phyloP scores from a whole-genome alignment of 2,329 filamentous ascomycete genomes.

The Fusarium avenaceum region DNA sequence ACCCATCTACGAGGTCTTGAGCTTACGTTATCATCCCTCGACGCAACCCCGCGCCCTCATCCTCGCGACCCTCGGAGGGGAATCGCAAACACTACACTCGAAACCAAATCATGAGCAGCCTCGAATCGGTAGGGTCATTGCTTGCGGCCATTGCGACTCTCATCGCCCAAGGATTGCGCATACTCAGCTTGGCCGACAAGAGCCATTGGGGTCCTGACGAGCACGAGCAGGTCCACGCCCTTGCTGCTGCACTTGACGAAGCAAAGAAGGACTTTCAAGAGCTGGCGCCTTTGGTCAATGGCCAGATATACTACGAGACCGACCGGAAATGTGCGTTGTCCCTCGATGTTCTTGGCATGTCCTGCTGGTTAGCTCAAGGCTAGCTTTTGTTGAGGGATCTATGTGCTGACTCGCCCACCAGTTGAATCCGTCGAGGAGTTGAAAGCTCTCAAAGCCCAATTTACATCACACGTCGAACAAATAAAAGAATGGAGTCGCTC shows the following conservation, averaged over 20 bases:
- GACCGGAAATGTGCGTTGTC: constrained; percentile 65
- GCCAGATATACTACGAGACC: constrained; percentile 69
- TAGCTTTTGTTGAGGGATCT: not conserved
- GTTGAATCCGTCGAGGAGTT: constrained; percentile 68
- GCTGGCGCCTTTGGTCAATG: constrained; percentile 67
- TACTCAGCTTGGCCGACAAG: constrained; percentile 70
- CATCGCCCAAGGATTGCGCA: constrained; percentile 66
- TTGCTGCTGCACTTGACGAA: constrained; percentile 69
- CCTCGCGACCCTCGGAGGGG: constrained; percentile 15
- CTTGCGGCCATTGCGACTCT: constrained; percentile 70
- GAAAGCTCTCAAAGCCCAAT: constrained; percentile 59
- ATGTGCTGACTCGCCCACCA: constrained; percentile 47
- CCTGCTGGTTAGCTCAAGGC: not conserved
- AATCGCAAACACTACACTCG: constrained; percentile 29
- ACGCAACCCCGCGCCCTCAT: constrained; percentile 35
- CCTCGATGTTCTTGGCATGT: not conserved
- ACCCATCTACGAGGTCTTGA: constrained; percentile 9
- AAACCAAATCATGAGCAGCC: constrained; percentile 54
- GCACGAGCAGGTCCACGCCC: constrained; percentile 68
- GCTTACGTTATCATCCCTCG: constrained; percentile 28
- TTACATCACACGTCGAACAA: constrained; percentile 62
- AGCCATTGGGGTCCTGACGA: constrained; percentile 70
- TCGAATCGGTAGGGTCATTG: constrained; percentile 69
- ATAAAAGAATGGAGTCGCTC: constrained; percentile 68
- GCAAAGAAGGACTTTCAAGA: constrained; percentile 73